phyloP scores from a whole-genome alignment of 352 stramenopile species.

The Phytophthora fragariae region DNA sequence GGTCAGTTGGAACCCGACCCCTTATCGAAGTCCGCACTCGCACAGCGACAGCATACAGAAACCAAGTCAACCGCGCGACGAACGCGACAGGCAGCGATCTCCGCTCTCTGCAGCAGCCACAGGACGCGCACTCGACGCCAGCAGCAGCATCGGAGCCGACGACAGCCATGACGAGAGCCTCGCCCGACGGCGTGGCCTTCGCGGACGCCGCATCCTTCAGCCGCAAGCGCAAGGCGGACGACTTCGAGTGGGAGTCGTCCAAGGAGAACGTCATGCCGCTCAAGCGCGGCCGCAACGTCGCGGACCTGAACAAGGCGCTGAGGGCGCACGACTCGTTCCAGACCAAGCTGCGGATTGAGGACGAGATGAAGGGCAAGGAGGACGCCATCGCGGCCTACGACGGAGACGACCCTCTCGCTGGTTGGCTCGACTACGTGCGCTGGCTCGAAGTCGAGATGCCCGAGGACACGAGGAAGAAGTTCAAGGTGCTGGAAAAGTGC shows the following conservation, averaged over 20 bases:
- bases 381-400: slow-evolving; percentile 52
- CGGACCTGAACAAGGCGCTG: slow-evolving; percentile 80
- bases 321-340: slow-evolving; percentile 70
- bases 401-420: slow-evolving; percentile 72
- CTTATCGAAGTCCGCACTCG: slow-evolving; percentile 13
- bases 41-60: slow-evolving; percentile 32
- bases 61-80: slow-evolving; percentile 39
- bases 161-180: slow-evolving; percentile 30
- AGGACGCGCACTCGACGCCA: no score
- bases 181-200: not conserved
- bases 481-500: slow-evolving; percentile 74
- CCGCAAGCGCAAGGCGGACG: slow-evolving; percentile 49
- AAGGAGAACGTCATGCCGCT: slow-evolving; percentile 92
- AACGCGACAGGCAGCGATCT: slow-evolving; percentile 33
- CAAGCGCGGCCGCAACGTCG: slow-evolving; percentile 79
- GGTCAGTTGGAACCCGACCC: slow-evolving; percentile 17
- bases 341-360: slow-evolving; percentile 62
- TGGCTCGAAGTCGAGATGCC: slow-evolving; percentile 87
- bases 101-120: no score
- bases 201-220: not conserved
- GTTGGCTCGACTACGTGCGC: slow-evolving; percentile 78
- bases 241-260: slow-evolving; percentile 86
- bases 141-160: slow-evolving; percentile 2
- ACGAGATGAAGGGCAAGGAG: slow-evolving; percentile 63
- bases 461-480: slow-evolving; percentile 85